A percentile compares a stretch with the other conserved stretches of the same genome.
Conservation (phyloP, 768 basidiomycete species). For the Candolleomyces aberdarensis region DNA sequence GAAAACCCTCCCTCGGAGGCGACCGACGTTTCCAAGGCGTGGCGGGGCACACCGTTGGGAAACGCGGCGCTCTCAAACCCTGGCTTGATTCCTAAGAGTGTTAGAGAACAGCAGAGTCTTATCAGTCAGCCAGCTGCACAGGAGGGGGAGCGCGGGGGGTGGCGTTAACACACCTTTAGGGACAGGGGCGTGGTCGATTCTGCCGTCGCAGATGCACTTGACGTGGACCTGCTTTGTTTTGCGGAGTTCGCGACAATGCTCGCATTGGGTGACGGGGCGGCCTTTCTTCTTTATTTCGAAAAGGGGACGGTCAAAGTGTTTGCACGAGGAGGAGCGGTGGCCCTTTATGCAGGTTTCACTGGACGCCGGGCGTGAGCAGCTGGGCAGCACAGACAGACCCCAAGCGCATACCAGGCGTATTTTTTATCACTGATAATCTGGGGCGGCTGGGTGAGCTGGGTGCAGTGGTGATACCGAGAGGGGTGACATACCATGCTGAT, state of each 20-base stretch:
- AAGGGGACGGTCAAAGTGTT: slow-evolving; percentile 83
- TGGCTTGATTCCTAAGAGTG: slow-evolving; percentile 45
- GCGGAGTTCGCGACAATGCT: slow-evolving; percentile 79
- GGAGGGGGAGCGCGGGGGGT: slow-evolving; percentile 8
- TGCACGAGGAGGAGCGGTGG: slow-evolving; percentile 86
- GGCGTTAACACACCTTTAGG: slow-evolving; percentile 54
- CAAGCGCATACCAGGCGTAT: slow-evolving; percentile 67
- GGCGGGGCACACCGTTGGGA: slow-evolving; percentile 65
- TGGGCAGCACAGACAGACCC: neutral
- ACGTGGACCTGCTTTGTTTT: slow-evolving; percentile 86
- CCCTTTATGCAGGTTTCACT: slow-evolving; percentile 95
- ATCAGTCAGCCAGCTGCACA: slow-evolving; percentile 39
- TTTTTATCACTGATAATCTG: slow-evolving; percentile 75
- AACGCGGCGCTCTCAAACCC: slow-evolving; percentile 72
- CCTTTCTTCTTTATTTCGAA: slow-evolving; percentile 95
- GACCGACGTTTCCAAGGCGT: slow-evolving; percentile 62
- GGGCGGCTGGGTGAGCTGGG: slow-evolving; percentile 8
- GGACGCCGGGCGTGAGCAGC: slow-evolving; percentile 8
- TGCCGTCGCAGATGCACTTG: slow-evolving; percentile 81
- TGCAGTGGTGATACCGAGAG: slow-evolving; percentile 1
- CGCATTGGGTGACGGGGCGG: slow-evolving; percentile 87
- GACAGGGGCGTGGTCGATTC: slow-evolving; percentile 47
- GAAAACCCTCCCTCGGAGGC: slow-evolving; percentile 43
- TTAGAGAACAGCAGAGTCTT: slow-evolving; percentile 32
- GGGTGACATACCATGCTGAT: slow-evolving; percentile 40